Conservation (phyloP, 2,329 filamentous ascomycete genomes). For the Clonostachys solani region DNA sequence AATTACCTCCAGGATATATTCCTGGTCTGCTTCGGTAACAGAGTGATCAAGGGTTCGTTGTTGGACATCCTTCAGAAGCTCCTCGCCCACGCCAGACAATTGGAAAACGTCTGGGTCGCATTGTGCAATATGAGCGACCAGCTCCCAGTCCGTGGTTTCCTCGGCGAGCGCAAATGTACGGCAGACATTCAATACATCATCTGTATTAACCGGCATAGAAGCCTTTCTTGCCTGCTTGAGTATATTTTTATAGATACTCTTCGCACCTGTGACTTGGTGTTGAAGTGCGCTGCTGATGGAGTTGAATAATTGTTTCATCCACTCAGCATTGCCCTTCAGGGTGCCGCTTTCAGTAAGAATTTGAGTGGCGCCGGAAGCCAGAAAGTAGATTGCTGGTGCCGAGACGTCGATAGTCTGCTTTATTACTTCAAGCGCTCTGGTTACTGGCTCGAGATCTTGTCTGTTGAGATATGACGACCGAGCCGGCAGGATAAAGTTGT, state of each 20-base stretch:
- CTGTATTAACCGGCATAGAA: conserved; percentile 27
- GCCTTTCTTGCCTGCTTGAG: conserved; percentile 18
- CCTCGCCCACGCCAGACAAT: conserved; percentile 28
- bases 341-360: conserved; percentile 14
- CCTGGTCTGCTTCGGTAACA: conserved; percentile 9
- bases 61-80: conserved; percentile 33
- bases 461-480: conserved; percentile 40
- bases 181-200: conserved; percentile 36
- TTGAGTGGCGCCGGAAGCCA: conserved; percentile 24
- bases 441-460: conserved; percentile 33
- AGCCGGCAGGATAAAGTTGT: conserved; percentile 46
- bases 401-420: conserved; percentile 25
- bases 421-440: conserved; percentile 32
- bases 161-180: conserved; percentile 31
- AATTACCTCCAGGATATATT: conserved; percentile 27
- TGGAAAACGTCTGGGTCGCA: conserved; percentile 45
- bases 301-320: conserved; percentile 27
- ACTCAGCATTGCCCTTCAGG: conserved; percentile 28
- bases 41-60: conserved; percentile 18
- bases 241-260: conserved; percentile 19
- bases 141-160: conserved; percentile 31
- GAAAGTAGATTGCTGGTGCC: conserved; percentile 38
- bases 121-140: conserved; percentile 32
- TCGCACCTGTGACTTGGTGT: conserved; percentile 10
- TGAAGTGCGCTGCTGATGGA: conserved; percentile 12